Percentiles rank a stretch among this genome's conserved stretches.
Evolutionary conservation across 1,139 yeast species (phyloP).

Genomic region (Suhomyces coccinellae): DNA sequence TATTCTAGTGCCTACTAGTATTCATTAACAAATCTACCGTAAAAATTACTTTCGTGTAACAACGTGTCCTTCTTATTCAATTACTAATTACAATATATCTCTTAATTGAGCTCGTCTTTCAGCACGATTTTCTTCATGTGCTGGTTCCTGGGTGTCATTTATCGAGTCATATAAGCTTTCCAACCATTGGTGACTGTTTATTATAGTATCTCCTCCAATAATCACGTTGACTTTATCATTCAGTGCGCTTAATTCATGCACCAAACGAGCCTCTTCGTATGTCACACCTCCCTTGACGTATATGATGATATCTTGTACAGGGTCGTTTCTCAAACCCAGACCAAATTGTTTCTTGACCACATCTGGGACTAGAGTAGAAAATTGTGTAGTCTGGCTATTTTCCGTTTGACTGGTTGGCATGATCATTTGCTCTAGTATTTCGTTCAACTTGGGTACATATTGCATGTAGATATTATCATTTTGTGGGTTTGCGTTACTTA

Average conservation of each 20-base stretch:
- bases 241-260: conserved; percentile 64
- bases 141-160: conserved; percentile 14
- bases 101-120: conserved; percentile 25
- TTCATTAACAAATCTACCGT: too few species aligned
- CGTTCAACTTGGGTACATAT: conserved; percentile 74
- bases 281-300: conserved; percentile 91
- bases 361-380: conserved; percentile 24
- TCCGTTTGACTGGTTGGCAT: conserved; percentile 15
- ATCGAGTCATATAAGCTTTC: conserved; percentile 28
- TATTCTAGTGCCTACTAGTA: too few species aligned
- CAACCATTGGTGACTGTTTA: conserved; percentile 62
- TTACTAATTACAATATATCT: conserved; percentile 22
- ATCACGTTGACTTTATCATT: conserved; percentile 52
- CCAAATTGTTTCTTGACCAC: conserved; percentile 37
- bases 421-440: conserved; percentile 28
- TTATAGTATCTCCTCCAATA: conserved; percentile 75
- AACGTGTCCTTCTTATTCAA: too few species aligned
- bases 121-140: conserved; percentile 4
- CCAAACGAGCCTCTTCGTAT: conserved; percentile 84
- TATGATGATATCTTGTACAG: conserved; percentile 74
- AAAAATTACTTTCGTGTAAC: too few species aligned
- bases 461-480: conserved; percentile 58
- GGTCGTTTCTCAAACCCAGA: conserved; percentile 18
- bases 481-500: conserved; percentile 23
- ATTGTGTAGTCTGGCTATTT: conserved; percentile 5